A percentile compares a stretch with the other conserved stretches of the same genome.
These are phyloP conservation scores for Iris macrosiphon DNA, from an alignment of 106 monocot species.

Conservation along the genomic window DNA sequence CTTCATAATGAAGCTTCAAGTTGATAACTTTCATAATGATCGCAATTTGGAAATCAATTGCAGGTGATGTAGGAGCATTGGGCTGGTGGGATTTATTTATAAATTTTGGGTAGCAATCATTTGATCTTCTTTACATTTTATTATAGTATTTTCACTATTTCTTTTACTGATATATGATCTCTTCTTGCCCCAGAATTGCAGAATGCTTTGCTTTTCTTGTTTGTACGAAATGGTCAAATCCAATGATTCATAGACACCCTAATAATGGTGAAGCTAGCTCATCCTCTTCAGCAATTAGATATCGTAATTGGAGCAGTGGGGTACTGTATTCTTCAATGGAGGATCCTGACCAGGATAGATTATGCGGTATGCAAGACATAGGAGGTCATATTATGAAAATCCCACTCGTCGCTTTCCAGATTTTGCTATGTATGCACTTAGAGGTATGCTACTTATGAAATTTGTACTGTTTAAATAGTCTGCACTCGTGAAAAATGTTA, in stretches of 20 bases:
- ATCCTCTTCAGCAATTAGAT: slow-evolving; percentile 52
- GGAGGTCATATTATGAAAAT: slow-evolving; percentile 93
- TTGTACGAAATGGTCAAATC: slow-evolving; percentile 91
- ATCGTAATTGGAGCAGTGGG: slow-evolving; percentile 68
- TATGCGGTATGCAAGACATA: slow-evolving; percentile 75
- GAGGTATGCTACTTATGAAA: slow-evolving; percentile 38
- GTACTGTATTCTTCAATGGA: slow-evolving; percentile 54
- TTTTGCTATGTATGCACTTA: slow-evolving; percentile 75
- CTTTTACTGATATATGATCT: background rate
- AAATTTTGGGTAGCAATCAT: slow-evolving; percentile 66
- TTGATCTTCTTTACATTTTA: background rate
- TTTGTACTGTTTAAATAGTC: background rate
- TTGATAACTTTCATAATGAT: no score
- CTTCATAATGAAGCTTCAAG: no score
- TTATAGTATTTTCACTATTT: background rate
- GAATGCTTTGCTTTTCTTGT: slow-evolving; percentile 91
- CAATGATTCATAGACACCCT: slow-evolving; percentile 64
- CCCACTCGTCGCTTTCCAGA: slow-evolving; percentile 64
- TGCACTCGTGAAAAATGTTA: background rate
- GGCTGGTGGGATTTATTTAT: slow-evolving; percentile 97
- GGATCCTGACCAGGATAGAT: slow-evolving; percentile 46
- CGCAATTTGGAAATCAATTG: no score
- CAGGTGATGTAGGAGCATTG: slow-evolving; percentile 79
- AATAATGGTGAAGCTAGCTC: slow-evolving; percentile 54
- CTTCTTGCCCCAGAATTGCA: slow-evolving; percentile 51